Conservation (phyloP, 192 early-diverging fungal genomes). For the Podila minutissima region DNA sequence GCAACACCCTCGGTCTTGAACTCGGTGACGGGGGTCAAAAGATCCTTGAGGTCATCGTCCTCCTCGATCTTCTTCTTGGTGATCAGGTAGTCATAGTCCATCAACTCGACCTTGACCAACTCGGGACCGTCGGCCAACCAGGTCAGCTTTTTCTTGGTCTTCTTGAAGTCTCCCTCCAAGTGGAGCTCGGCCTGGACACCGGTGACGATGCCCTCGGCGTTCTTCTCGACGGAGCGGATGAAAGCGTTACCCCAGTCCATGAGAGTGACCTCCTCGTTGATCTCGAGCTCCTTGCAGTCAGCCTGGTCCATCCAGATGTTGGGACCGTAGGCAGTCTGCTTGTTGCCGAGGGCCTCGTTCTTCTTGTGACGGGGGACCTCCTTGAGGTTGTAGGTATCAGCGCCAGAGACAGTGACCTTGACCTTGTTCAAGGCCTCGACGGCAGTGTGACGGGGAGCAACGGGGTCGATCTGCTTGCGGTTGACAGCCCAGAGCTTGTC, state of each 20-base stretch:
- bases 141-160: constrained; percentile 99
- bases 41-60: constrained; percentile 84
- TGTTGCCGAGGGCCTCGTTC: constrained; percentile 91
- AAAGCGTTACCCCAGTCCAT: constrained; percentile 99
- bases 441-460: constrained; percentile 92
- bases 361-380: constrained; percentile 94
- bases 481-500: constrained; percentile 99
- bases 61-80: constrained; percentile 98
- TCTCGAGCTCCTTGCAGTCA: constrained; percentile 83
- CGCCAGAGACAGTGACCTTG: constrained; percentile 72
- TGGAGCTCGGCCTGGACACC: constrained; percentile 78
- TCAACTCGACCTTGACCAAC: constrained; percentile 72
- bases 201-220: constrained; percentile 62
- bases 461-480: constrained; percentile 96
- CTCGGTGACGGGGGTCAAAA: constrained; percentile 85
- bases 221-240: constrained; percentile 78
- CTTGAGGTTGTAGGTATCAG: constrained; percentile 64
- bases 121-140: constrained; percentile 83
- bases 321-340: constrained; percentile 82
- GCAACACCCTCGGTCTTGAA: constrained; percentile 75
- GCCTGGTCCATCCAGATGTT: constrained; percentile 85
- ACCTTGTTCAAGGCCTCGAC: constrained; percentile 74
- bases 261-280: constrained; percentile 94
- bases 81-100: constrained; percentile 98
- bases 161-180: constrained; percentile 95